These are phyloP conservation scores for Megacollybia platyphylla DNA, from an alignment of 1,284 basidiomycete species.

Conservation along the genomic window DNA sequence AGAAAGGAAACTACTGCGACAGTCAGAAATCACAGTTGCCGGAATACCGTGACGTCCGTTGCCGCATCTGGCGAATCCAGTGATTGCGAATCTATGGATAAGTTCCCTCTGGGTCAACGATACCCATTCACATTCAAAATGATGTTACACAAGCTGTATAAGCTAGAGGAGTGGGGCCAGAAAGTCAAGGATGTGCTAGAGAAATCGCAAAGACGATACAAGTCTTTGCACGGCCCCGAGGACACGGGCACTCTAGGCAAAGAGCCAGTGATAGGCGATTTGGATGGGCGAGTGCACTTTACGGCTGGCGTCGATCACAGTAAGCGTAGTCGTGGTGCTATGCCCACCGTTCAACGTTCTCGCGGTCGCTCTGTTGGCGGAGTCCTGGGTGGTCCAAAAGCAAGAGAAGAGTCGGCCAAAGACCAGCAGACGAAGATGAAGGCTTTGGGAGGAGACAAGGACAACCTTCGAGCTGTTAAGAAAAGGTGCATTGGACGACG, in stretches of 20 bases:
- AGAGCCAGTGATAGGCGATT: constrained; percentile 5
- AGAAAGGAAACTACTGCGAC: constrained; percentile 8
- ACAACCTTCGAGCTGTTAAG: constrained; percentile 29
- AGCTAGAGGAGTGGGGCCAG: constrained; percentile 43
- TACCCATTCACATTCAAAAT: constrained; percentile 53
- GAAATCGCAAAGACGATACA: constrained; percentile 38
- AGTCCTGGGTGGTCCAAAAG: not conserved
- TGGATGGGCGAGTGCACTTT: constrained; percentile 15
- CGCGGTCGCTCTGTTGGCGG: constrained; percentile 15
- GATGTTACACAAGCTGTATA: constrained; percentile 52
- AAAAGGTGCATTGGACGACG: constrained; percentile 43
- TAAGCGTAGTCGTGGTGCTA: constrained; percentile 5
- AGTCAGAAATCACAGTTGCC: constrained; percentile 9
- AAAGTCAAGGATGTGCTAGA: constrained; percentile 44
- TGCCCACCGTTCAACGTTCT: constrained; percentile 9
- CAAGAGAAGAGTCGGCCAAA: not conserved
- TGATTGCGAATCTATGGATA: constrained; percentile 16
- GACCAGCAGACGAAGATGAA: not conserved
- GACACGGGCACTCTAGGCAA: not conserved
- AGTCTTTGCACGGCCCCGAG: constrained; percentile 21
- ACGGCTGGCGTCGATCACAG: constrained; percentile 12
- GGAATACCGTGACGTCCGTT: constrained; percentile 16
- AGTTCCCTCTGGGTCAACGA: constrained; percentile 27
- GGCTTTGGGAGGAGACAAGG: constrained; percentile 4
- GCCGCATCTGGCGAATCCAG: constrained; percentile 7